Base-by-base conservation (phyloP, 768 basidiomycete genomes). In the Mycena galopus region DNA sequence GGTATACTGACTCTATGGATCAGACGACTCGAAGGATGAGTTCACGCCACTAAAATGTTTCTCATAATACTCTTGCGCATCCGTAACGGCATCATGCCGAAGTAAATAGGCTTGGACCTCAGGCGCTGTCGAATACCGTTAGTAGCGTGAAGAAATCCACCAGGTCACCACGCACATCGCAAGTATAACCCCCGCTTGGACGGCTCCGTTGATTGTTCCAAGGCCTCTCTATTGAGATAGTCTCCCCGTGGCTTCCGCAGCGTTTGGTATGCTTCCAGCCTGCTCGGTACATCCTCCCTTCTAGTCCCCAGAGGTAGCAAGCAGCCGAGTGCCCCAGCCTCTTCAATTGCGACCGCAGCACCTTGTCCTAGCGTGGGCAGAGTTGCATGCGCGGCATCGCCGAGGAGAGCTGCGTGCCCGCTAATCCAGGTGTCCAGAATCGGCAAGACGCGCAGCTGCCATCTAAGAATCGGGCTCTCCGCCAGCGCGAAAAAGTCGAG, bases 341-440 rank as follows among this genome's bases (percentile, higher is more conserved):
- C 79, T 62, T 81, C 80, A 59, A 79, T 70, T 1, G 78, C 80
- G 35, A 77, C 72, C 33, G 72, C 79, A 17, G 79, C 79, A 27
- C 79, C 78, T 60, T 77, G 77, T 8, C 77, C 79, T 21, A 76
- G 51, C 29, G 72, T 62, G 6, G 79, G 78, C 2, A 74, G 73
- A 32, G 78, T 80, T 11, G 78, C 79, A 58, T 80, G 79, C 19
- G 78, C 77, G 8, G 70, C 73, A 35, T 72, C 73, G 17, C 73
- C 73, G 8, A 73, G 25, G 32, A 71, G 59, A 4, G 64, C 65
- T 5, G 67, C 59, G 19, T 62, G 66, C 9, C 73, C 70, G 39
- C 50, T 56, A 11, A 69, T 60, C 70, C 73, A 72, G 14, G 61
- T 71, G 2, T 47, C 50, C 21, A 75, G 56, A n/a, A 68, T 2